These are phyloP conservation scores for Lentinus brumalis DNA, from an alignment of 768 basidiomycete genomes.

Conservation along the genomic window DNA sequence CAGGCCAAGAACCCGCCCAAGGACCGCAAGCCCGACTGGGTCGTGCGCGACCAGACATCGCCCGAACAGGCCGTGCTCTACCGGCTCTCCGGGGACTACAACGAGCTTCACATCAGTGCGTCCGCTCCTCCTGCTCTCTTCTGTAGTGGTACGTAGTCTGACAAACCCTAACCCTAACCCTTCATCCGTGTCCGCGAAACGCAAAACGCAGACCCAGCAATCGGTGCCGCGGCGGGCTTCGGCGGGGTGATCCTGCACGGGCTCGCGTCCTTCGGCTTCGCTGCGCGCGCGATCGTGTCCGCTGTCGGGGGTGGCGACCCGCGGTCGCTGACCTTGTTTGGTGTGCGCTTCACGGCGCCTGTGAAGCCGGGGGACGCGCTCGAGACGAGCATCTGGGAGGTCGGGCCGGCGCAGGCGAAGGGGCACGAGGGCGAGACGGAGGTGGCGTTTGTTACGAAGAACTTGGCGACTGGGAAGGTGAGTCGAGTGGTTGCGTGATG, in stretches of 20 bases:
- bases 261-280: constrained; percentile 80
- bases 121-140: neutral
- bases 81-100: constrained; percentile 55
- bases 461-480: constrained; percentile 42
- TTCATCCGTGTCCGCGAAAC: no score
- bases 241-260: constrained; percentile 88
- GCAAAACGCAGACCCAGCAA: constrained; percentile 57
- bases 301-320: constrained; percentile 63
- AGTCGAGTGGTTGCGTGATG: no score
- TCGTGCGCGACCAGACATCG: constrained; percentile 41
- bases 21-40: constrained; percentile 42
- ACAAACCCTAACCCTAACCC: neutral
- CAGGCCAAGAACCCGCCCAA: constrained; percentile 39
- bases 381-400: constrained; percentile 79
- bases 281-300: constrained; percentile 72
- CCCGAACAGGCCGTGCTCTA: constrained; percentile 48
- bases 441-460: constrained; percentile 41
- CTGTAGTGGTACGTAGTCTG: neutral
- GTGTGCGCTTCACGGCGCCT: constrained; percentile 78
- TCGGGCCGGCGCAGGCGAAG: constrained; percentile 43
- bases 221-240: constrained; percentile 76
- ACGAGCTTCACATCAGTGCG: constrained; percentile 51
- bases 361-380: constrained; percentile 82
- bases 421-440: constrained; percentile 38
- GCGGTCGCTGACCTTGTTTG: constrained; percentile 64